Conservation (phyloP, 1,284 basidiomycete species). For the Moesziomyces aphidis region DNA sequence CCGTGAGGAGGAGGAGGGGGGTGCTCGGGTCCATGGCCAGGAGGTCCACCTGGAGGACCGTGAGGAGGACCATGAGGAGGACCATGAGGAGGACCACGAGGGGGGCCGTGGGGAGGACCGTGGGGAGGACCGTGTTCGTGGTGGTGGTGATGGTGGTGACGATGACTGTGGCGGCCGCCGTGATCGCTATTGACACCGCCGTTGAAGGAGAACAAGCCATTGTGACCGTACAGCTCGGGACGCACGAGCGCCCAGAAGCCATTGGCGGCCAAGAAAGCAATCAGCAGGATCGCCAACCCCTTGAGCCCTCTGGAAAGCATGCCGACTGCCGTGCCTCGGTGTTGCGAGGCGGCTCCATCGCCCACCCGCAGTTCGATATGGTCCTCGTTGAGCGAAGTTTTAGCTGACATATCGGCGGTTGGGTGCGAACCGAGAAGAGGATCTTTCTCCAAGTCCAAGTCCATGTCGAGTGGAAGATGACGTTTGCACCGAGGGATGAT, state of each 20-base stretch:
- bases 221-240: conserved; percentile 27
- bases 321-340: background rate
- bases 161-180: conserved; percentile 8
- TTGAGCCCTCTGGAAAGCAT: conserved; percentile 23
- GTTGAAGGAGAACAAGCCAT: conserved; percentile 8
- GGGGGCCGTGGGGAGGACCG: too few relatives aligned
- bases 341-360: conserved; percentile 1
- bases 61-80: conserved; percentile 2
- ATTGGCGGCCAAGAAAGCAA: conserved; percentile 29
- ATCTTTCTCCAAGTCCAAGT: conserved; percentile 24
- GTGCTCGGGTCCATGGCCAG: conserved; percentile 4
- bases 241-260: conserved; percentile 38
- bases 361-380: conserved; percentile 27
- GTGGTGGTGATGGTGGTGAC: conserved; percentile 5
- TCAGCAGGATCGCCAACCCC: conserved; percentile 17
- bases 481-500: too few relatives aligned
- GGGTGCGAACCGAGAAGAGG: conserved; percentile 1
- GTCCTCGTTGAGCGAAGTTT: conserved; percentile 21
- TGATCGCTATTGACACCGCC: background rate
- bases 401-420: conserved; percentile 6
- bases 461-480: conserved; percentile 2
- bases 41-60: too few relatives aligned
- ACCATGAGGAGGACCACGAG: background rate
- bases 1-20: conserved; percentile 18
- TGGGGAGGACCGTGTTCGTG: too few relatives aligned